These are phyloP conservation scores for Pseudozyma sp. DNA, from an alignment of 1,284 basidiomycete species.

Conservation along the genomic window DNA sequence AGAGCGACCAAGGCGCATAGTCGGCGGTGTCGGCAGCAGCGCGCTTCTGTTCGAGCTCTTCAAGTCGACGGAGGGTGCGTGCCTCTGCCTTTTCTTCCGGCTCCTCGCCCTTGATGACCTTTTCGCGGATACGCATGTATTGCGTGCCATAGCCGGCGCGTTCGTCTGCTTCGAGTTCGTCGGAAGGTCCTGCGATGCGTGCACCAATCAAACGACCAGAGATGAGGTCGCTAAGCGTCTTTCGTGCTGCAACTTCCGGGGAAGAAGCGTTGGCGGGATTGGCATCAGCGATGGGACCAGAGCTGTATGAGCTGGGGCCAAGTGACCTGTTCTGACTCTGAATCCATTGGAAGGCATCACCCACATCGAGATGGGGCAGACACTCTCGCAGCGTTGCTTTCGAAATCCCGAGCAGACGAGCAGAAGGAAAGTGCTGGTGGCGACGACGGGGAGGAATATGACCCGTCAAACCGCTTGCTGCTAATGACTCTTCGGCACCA, in stretches of 20 bases:
- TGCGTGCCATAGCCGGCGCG: conserved; percentile 44
- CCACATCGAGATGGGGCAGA: conserved; percentile 86
- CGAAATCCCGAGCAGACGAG: conserved; percentile 75
- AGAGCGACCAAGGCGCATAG: conserved; percentile 63
- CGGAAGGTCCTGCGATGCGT: conserved; percentile 11
- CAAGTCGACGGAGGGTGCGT: conserved; percentile 27
- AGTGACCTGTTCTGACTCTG: conserved; percentile 71
- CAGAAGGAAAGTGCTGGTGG: conserved; percentile 57
- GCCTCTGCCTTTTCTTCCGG: conserved; percentile 26
- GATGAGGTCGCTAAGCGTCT: conserved; percentile 50
- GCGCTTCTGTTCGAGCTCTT: conserved; percentile 42
- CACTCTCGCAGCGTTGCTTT: conserved; percentile 78
- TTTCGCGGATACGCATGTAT: conserved; percentile 45
- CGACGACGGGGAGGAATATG: conserved; percentile 43
- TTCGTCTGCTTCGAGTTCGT: conserved; percentile 27
- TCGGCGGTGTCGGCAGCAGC: conserved; percentile 15
- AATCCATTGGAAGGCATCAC: conserved; percentile 79
- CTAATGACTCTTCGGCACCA: conserved; percentile 1
- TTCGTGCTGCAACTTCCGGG: conserved; percentile 34
- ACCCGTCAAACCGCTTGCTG: conserved; percentile 22
- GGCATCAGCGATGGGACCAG: conserved; percentile 57
- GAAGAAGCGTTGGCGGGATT: conserved; percentile 7
- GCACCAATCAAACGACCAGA: conserved; percentile 52
- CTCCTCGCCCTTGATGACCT: conserved; percentile 37
- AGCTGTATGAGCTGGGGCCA: conserved; percentile 61